Percentiles rank a stretch among this genome's conserved stretches.
Evolutionary conservation across 805 yeast genomes (phyloP).

Genomic region (Metschnikowia henanensis): DNA sequence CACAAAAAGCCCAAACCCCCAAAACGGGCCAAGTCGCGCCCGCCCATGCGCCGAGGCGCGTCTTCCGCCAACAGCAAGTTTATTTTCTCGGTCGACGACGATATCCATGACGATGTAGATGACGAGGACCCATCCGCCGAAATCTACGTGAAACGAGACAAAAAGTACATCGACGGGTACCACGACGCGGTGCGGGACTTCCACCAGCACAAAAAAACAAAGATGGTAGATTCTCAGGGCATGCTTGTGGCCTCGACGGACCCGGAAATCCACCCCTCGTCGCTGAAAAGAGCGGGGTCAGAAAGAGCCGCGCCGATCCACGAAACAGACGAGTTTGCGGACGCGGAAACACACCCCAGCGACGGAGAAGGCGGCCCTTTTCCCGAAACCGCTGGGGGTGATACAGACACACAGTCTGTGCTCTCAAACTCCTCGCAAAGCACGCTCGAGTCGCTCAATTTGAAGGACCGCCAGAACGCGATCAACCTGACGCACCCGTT

Average conservation of each 20-base stretch:
- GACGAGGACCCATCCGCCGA: slow-evolving; percentile 46
- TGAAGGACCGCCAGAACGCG: slow-evolving; percentile 92
- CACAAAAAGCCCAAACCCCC: slow-evolving; percentile 14
- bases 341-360: background rate
- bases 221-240: slow-evolving; percentile 9
- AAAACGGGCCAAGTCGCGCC: slow-evolving; percentile 26
- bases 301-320: slow-evolving; percentile 6
- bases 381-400: slow-evolving; percentile 11
- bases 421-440: slow-evolving; percentile 35
- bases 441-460: slow-evolving; percentile 79
- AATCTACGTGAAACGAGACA: slow-evolving; percentile 35
- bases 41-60: slow-evolving; percentile 31
- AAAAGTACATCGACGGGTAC: slow-evolving; percentile 65
- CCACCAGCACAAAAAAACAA: slow-evolving; percentile 22
- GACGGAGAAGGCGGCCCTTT: background rate
- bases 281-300: slow-evolving; percentile 1
- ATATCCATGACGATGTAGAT: slow-evolving; percentile 58
- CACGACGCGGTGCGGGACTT: slow-evolving; percentile 61
- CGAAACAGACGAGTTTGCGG: slow-evolving; percentile 8
- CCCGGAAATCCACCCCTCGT: slow-evolving; percentile 1
- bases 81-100: slow-evolving; percentile 81
- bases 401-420: slow-evolving; percentile 26
- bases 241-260: background rate
- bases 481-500: slow-evolving; percentile 97
- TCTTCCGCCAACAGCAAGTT: slow-evolving; percentile 27